Percentiles rank a stretch among this genome's conserved stretches.
phyloP scores from a whole-genome alignment of 257 asterid genomes.

The Solanum tacnaense region DNA sequence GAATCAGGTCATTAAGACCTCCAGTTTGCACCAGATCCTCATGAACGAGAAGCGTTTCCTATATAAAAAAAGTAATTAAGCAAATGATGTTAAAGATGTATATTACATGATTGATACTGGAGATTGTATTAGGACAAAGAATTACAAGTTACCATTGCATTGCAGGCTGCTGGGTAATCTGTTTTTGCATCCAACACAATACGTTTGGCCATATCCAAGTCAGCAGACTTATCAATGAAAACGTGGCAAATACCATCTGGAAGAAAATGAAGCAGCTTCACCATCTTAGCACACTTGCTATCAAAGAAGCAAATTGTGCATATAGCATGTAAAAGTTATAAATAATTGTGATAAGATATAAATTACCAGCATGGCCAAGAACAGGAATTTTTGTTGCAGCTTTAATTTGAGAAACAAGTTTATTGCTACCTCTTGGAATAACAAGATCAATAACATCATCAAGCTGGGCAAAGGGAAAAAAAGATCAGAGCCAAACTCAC shows the following conservation, averaged over 20 bases:
- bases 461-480: constrained; percentile 31
- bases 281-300: not conserved
- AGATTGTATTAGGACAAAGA: not conserved
- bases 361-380: constrained; percentile 80
- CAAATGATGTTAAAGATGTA: not conserved
- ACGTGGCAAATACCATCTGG: constrained; percentile 85
- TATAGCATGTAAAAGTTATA: not conserved
- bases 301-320: not conserved
- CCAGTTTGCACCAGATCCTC: constrained; percentile 39
- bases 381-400: constrained; percentile 76
- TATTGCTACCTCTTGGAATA: constrained; percentile 89
- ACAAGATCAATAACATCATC: constrained; percentile 86
- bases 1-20: constrained; percentile 42
- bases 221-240: constrained; percentile 59
- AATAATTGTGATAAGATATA: not conserved
- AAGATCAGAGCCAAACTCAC: not conserved
- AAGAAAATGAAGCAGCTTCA: constrained; percentile 3
- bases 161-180: constrained; percentile 88
- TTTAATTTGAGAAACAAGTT: constrained; percentile 81
- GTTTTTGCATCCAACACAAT: constrained; percentile 62
- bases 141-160: constrained; percentile 52
- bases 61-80: not conserved
- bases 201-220: constrained; percentile 61
- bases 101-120: not conserved
- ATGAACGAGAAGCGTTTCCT: constrained; percentile 81